Conservation (phyloP, 768 basidiomycete species). For the Lanmaoa rubissima region DNA sequence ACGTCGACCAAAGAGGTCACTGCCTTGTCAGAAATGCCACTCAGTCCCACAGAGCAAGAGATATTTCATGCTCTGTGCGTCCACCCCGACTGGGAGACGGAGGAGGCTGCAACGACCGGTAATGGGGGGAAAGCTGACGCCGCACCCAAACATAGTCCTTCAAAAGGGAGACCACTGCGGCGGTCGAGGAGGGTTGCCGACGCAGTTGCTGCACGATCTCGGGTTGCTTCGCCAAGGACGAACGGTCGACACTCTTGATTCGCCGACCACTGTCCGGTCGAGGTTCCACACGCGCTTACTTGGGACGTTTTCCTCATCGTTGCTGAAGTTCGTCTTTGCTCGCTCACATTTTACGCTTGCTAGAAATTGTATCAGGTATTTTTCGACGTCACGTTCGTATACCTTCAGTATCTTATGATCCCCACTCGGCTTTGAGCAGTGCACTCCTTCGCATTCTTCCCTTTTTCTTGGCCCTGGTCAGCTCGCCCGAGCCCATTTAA, state of each 20-base stretch:
- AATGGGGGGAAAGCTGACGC: conserved; percentile 1
- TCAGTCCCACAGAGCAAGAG: conserved; percentile 69
- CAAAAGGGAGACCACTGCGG: conserved; percentile 17
- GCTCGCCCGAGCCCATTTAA: conserved; percentile 16
- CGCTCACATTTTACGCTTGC: conserved; percentile 7
- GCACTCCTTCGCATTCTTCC: conserved; percentile 10
- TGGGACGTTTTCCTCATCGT: conserved; percentile 2
- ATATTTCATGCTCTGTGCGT: conserved; percentile 66
- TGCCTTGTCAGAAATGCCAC: conserved; percentile 38
- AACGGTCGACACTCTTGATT: conserved; percentile 30
- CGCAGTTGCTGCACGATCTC: conserved; percentile 49
- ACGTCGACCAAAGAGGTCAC: conserved; percentile 12
- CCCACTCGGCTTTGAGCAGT: conserved; percentile 20
- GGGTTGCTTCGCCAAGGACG: conserved; percentile 35
- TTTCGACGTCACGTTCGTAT: conserved; percentile 21
- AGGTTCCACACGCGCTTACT: background rate
- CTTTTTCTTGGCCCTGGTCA: conserved; percentile 11
- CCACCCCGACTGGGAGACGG: conserved; percentile 50
- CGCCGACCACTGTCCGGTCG: background rate
- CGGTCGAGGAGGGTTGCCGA: conserved; percentile 71
- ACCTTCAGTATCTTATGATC: conserved; percentile 28
- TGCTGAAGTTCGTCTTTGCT: conserved; percentile 12
- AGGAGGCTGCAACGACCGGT: conserved; percentile 27
- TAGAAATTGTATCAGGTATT: conserved; percentile 28
- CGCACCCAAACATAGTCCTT: background rate